These are phyloP conservation scores for Serpula lacrymans DNA, from an alignment of 768 basidiomycete species.

Conservation along the genomic window DNA sequence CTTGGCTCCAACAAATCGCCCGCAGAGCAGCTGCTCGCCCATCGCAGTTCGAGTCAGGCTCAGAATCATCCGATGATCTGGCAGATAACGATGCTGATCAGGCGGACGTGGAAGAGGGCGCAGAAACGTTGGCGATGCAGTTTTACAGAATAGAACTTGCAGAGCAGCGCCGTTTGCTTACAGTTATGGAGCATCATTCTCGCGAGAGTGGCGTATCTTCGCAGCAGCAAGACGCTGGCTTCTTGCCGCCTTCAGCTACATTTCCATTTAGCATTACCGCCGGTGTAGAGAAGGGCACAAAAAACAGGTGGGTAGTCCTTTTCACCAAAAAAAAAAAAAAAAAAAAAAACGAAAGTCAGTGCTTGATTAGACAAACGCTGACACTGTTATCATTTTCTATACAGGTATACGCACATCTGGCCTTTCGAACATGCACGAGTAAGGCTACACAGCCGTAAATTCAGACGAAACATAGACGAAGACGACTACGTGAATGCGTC, in stretches of 20 bases:
- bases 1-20: conserved; percentile 76
- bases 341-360: too few relatives aligned
- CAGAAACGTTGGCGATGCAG: conserved; percentile 84
- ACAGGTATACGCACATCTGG: conserved; percentile 94
- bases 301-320: conserved; percentile 69
- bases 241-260: conserved; percentile 1
- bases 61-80: conserved; percentile 34
- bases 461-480: conserved; percentile 35
- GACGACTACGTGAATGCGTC: conserved; percentile 97
- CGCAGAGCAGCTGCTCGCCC: conserved; percentile 37
- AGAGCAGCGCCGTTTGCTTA: conserved; percentile 85
- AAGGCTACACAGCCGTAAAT: conserved; percentile 46
- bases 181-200: conserved; percentile 89
- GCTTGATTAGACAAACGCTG: neutral
- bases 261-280: conserved; percentile 95
- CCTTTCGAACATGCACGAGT: conserved; percentile 96
- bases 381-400: neutral
- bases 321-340: conserved; percentile 1
- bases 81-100: conserved; percentile 30
- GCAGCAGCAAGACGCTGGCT: neutral
- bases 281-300: conserved; percentile 89
- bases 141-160: conserved; percentile 91
- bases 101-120: conserved; percentile 57
- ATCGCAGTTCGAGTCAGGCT: conserved; percentile 25
- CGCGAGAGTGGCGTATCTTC: conserved; percentile 49